Base-by-base conservation (phyloP, 2,329 filamentous ascomycete species). In the Grosmannia huntii region DNA sequence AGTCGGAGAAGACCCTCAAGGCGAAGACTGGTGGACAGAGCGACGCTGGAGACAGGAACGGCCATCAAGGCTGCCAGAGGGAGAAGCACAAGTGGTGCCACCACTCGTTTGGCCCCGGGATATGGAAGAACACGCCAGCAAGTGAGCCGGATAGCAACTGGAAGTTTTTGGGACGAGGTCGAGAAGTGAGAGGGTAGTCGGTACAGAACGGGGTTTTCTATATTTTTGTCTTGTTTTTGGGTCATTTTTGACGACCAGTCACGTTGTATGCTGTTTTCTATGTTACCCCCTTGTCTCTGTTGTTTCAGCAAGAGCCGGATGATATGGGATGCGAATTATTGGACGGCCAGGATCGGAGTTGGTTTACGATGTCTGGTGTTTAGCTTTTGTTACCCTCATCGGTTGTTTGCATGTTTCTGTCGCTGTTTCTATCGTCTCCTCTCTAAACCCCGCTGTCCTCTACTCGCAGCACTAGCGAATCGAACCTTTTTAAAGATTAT, bases 261-360 rank as follows among this genome's bases (percentile, higher is more conserved):
- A 28, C 23, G 49, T 33, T 33, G 28, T 52, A n/a, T 52, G 58
- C 41, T 56, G 21, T 33, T 51, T 48, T 36, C 19, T 41, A 44
- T 50, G 23, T 48, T 53, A 14, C 23, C 21, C 33, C 27, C 19
- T 11, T 53, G 44, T n/a, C 19, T 38, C 14, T 46, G 16, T 46
- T 46, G 23, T 41, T 57, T 57, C 54, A 50, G 55, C 55, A 52
- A 48, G 48, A 48, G 7, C 48, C 27, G 23, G 48, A 41, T 27
- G 48, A 50, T 28, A 14, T 33, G 49, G 49, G n/a, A 25, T 19
- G 56, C 21, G 38, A 49, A 46, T 33, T 31, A 57, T 53, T 53
- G 56, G 56, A 57, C 56, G 36, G n/a, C 50, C 38, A 53, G 56
- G 50, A 53, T 31, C 41, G 56, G 56, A 57, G 56, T 57, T 57